phyloP scores from a whole-genome alignment of 2,329 filamentous ascomycete genomes.

The Mycosphaerella sp. region DNA sequence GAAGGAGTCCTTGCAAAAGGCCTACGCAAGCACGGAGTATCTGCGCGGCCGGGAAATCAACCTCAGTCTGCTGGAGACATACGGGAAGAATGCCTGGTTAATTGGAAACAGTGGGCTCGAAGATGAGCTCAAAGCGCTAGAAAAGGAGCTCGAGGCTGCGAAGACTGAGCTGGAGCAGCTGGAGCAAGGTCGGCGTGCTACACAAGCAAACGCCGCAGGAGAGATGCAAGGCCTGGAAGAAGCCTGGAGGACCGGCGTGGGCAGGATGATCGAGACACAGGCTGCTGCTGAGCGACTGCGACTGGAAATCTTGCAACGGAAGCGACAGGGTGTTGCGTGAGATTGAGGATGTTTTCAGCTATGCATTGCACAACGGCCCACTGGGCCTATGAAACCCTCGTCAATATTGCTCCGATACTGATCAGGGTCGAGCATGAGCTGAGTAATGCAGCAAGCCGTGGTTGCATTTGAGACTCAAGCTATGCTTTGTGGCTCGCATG shows the following conservation, averaged over 20 bases:
- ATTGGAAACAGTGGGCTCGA: constrained; percentile 77
- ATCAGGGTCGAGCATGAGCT: background rate
- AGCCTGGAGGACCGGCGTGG: constrained; percentile 72
- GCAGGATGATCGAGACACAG: constrained; percentile 77
- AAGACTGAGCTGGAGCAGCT: constrained; percentile 66
- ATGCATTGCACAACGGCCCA: background rate
- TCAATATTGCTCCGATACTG: background rate
- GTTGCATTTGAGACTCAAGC: background rate
- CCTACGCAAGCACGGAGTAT: constrained; percentile 55
- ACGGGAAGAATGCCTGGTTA: constrained; percentile 89
- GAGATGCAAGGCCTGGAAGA: constrained; percentile 71
- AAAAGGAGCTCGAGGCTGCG: constrained; percentile 65
- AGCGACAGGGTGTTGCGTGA: constrained; percentile 41
- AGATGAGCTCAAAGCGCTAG: constrained; percentile 60
- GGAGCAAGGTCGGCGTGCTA: constrained; percentile 61
- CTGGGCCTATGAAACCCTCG: background rate
- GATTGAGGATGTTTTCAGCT: background rate
- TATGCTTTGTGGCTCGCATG: background rate
- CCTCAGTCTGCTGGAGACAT: constrained; percentile 68
- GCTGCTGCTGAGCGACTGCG: constrained; percentile 70
- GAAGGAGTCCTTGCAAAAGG: constrained; percentile 48
- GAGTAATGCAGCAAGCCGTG: background rate
- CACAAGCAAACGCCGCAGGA: constrained; percentile 64
- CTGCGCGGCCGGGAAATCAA: constrained; percentile 52
- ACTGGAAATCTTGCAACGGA: constrained; percentile 59